Base-by-base conservation (phyloP, 345 rosid genomes). In the Eucalyptus dawsonii region DNA sequence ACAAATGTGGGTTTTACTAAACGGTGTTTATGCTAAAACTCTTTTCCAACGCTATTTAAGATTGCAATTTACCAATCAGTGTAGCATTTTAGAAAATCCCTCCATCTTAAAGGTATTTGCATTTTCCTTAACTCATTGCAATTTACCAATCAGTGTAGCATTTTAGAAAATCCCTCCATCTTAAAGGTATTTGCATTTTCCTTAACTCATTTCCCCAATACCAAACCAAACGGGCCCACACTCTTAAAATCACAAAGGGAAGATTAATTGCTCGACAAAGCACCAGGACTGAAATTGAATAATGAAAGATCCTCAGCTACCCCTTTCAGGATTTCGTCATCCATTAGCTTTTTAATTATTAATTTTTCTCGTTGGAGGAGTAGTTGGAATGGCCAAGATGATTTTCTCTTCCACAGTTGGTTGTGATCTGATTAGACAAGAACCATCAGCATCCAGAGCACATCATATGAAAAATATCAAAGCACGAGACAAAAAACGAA, bases 141-240 rank as follows among this genome's bases (percentile, higher is more conserved):
- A 53, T 53, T 53, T 53, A 53, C 9, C 4, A 53, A 53, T 53
- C 5, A 1, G 0, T 8, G 9, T 21, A 53, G 24, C 58, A 53
- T 53, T 53, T 53, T 53, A 4, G 0, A 53, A 53, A 53, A 53
- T 4, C 2, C 2, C 0, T 53, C 9, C 4, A 21, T 8, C 11
- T 53, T 4, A 53, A 21, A 19, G 9, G 4, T 17, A 17, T 51
- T 51, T 53, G 2, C 10, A 53, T 8, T 19, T 19, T 53, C 9
- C 4, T 4, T 19, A 19, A 53, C 10, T 53, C 56, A 53, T 7
- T 53, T 19, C 24, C 9, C 56, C 24, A 0, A 1, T 1, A 53
- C 24, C 8, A 17, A 53, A 53, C 10, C 0, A 53, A 53, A 19
- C 4, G 58, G 58, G 24, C 10, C 56, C 19, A 9, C 37, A 14